Percentiles rank a stretch among this genome's conserved stretches.
phyloP scores from a whole-genome alignment of 192 early-diverging fungal species.

The Irineochytrium annulatum region DNA sequence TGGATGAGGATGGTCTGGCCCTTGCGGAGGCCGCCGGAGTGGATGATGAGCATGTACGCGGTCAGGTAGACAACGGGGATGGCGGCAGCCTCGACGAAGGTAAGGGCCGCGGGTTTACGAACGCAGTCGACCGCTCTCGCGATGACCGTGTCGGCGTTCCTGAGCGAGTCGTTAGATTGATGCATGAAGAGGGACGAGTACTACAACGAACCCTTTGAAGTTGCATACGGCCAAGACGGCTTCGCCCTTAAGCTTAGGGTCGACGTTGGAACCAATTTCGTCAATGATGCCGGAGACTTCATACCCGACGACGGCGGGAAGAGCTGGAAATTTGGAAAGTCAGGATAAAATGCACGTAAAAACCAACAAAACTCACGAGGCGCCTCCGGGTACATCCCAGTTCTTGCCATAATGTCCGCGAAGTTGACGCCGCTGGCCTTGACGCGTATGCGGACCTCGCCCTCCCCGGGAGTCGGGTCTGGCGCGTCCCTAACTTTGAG shows the following conservation, averaged over 20 bases:
- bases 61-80: slow-evolving; percentile 81
- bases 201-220: too few relatives aligned
- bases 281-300: slow-evolving; percentile 29
- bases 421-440: slow-evolving; percentile 34
- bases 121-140: slow-evolving; percentile 27
- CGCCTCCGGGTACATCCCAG: slow-evolving; percentile 28
- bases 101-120: slow-evolving; percentile 57
- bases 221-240: too few relatives aligned
- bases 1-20: slow-evolving; percentile 27
- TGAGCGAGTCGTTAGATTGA: too few relatives aligned
- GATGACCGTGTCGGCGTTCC: slow-evolving; percentile 23
- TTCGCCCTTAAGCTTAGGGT: too few relatives aligned
- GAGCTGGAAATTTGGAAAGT: slow-evolving; percentile 13
- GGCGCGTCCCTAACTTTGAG: background rate
- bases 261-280: slow-evolving; percentile 11
- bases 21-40: slow-evolving; percentile 18
- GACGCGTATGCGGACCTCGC: slow-evolving; percentile 25
- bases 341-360: too few relatives aligned
- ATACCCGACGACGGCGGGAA: slow-evolving; percentile 32
- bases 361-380: slow-evolving; percentile 8
- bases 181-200: too few relatives aligned
- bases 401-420: slow-evolving; percentile 25
- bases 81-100: slow-evolving; percentile 75
- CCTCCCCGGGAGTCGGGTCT: slow-evolving; percentile 7
- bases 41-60: slow-evolving; percentile 60